Percentiles rank a stretch among this genome's conserved stretches.
Conservation (phyloP, 192 early-diverging fungal genomes). For the Coemansia sp. region DNA sequence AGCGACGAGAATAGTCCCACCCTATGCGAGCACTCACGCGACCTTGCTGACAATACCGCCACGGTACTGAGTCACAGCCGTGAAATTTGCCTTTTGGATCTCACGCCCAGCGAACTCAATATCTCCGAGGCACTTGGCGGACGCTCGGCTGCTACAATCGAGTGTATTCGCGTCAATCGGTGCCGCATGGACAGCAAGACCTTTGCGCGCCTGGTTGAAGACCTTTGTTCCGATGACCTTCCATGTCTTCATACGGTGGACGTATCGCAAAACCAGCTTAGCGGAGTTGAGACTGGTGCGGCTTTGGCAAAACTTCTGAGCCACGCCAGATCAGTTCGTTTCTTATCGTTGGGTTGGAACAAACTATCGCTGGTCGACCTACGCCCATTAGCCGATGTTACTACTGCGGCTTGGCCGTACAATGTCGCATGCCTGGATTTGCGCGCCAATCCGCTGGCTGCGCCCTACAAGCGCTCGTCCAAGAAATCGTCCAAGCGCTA, state of each 20-base stretch:
- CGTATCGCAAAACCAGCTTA: conserved; percentile 43
- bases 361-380: conserved; percentile 36
- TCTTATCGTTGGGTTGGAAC: conserved; percentile 51
- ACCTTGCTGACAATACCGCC: conserved; percentile 2
- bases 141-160: conserved; percentile 37
- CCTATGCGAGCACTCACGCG: conserved; percentile 19
- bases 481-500: not conserved
- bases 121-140: conserved; percentile 31
- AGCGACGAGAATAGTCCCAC: conserved; percentile 29
- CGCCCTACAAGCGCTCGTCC: conserved; percentile 4
- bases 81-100: conserved; percentile 36
- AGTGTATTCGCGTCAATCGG: conserved; percentile 51
- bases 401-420: not conserved
- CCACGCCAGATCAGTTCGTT: conserved; percentile 21
- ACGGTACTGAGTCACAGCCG: conserved; percentile 23
- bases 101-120: conserved; percentile 35
- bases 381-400: not conserved
- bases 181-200: conserved; percentile 40
- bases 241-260: conserved; percentile 38
- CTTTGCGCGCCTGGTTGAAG: conserved; percentile 32
- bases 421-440: conserved; percentile 29
- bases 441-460: conserved; percentile 43
- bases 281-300: conserved; percentile 26
- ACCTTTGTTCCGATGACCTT: conserved; percentile 27
- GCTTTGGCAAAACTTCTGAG: conserved; percentile 36